A percentile compares a stretch with the other conserved stretches of the same genome.
Evolutionary conservation across 257 asterid species (phyloP).

Genomic region (Gardenia jasminoides): DNA sequence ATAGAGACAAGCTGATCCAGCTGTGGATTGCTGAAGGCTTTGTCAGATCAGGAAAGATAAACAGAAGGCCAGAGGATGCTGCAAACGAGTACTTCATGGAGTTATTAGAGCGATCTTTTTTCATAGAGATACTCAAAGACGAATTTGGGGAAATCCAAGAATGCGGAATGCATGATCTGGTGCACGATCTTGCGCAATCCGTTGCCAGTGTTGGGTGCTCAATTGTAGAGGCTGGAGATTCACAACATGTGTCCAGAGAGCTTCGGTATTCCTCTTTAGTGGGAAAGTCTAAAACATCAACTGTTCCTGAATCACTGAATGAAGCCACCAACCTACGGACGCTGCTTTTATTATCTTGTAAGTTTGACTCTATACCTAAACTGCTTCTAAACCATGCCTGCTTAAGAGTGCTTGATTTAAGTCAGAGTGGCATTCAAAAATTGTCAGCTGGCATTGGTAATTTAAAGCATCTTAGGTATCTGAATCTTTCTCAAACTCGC

Average conservation of each 20-base stretch:
- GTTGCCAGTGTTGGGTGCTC: constrained; percentile 18
- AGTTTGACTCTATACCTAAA: neutral
- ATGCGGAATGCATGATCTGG: neutral
- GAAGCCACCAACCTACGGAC: no score
- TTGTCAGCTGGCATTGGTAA: constrained; percentile 9
- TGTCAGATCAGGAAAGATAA: constrained; percentile 24
- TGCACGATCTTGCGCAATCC: constrained; percentile 15
- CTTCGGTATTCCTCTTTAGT: constrained; percentile 9
- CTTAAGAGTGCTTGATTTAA: constrained; percentile 17
- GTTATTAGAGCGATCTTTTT: constrained; percentile 49
- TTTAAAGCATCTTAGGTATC: constrained; percentile 17
- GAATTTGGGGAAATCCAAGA: constrained; percentile 8
- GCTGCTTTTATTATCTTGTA: no score
- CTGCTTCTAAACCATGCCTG: constrained; percentile 11
- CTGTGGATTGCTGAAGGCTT: constrained; percentile 72
- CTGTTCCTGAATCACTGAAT: no score
- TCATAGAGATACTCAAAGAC: constrained; percentile 30
- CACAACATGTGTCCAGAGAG: constrained; percentile 1
- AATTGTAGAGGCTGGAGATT: constrained; percentile 2
- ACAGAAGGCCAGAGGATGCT: constrained; percentile 37
- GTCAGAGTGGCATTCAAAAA: constrained; percentile 8
- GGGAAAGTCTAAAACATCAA: constrained; percentile 3
- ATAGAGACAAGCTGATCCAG: constrained; percentile 45
- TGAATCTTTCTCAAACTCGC: constrained; percentile 16
- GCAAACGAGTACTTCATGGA: constrained; percentile 55